Evolutionary conservation across 2,329 filamentous ascomycete species (phyloP).

Genomic region (Canariomyces notabilis): DNA sequence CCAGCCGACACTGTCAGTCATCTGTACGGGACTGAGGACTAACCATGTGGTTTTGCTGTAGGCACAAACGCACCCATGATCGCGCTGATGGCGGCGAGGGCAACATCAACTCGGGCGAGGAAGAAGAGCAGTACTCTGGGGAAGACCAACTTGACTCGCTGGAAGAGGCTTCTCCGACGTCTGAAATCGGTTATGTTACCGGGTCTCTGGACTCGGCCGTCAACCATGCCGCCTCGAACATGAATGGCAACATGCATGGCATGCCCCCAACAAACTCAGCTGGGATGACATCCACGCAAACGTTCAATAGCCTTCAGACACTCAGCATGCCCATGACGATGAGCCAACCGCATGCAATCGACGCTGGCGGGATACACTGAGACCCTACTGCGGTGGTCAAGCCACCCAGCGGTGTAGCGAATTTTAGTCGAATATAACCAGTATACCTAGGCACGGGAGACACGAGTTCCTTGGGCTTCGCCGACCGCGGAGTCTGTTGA

Average conservation of each 20-base stretch:
- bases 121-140: conserved; percentile 76
- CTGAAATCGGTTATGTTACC: conserved; percentile 58
- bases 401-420: not conserved
- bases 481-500: not conserved
- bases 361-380: conserved; percentile 41
- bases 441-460: conserved; percentile 4
- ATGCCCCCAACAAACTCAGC: conserved; percentile 28
- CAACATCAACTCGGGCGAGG: conserved; percentile 67
- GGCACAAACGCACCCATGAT: conserved; percentile 75
- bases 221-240: conserved; percentile 27
- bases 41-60: conserved; percentile 49
- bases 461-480: not conserved
- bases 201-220: conserved; percentile 45
- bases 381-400: not conserved
- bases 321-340: conserved; percentile 62
- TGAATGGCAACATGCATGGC: conserved; percentile 28
- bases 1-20: conserved; percentile 22
- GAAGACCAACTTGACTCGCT: conserved; percentile 79
- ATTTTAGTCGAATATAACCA: conserved; percentile 8
- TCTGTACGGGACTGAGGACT: conserved; percentile 29
- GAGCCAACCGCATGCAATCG: conserved; percentile 44
- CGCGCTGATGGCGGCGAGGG: conserved; percentile 57
- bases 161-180: conserved; percentile 71
- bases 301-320: conserved; percentile 55
- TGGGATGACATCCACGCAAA: conserved; percentile 31